Percentiles rank a stretch among this genome's conserved stretches.
Evolutionary conservation across 345 rosid species (phyloP).

Genomic region (Psidium guajava): DNA sequence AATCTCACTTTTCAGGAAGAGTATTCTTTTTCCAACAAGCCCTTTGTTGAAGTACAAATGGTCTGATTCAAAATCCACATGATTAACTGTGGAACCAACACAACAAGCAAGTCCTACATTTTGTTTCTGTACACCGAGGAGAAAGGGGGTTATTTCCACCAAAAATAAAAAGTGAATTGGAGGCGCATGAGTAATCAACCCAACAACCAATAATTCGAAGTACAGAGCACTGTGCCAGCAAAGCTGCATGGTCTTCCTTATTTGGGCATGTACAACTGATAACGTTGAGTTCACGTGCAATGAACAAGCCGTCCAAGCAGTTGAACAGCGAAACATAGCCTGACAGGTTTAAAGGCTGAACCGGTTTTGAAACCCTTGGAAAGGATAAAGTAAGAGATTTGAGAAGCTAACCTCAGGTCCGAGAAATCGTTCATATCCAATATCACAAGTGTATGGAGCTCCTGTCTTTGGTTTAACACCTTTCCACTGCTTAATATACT

Average conservation of each 20-base stretch:
- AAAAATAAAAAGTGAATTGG: not conserved
- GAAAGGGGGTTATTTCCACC: not conserved
- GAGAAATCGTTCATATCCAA: conserved; percentile 94
- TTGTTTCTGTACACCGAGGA: no score
- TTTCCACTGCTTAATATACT: conserved; percentile 83
- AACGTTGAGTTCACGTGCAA: not conserved
- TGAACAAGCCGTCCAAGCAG: not conserved
- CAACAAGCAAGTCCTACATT: no score
- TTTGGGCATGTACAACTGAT: not conserved
- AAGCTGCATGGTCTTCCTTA: not conserved
- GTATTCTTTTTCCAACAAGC: no score
- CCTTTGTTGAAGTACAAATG: no score
- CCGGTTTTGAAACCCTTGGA: not conserved
- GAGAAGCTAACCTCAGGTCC: conserved; percentile 81
- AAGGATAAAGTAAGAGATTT: conserved; percentile 1
- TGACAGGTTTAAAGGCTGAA: not conserved
- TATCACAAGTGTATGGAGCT: conserved; percentile 91
- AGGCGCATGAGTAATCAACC: not conserved
- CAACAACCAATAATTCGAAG: not conserved
- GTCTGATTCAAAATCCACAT: no score
- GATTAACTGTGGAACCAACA: no score
- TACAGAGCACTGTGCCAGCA: not conserved
- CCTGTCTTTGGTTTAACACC: conserved; percentile 96
- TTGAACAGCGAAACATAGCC: not conserved
- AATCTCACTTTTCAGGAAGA: no score